Conservation (phyloP, 768 basidiomycete genomes). For the Tricholoma sp. region DNA sequence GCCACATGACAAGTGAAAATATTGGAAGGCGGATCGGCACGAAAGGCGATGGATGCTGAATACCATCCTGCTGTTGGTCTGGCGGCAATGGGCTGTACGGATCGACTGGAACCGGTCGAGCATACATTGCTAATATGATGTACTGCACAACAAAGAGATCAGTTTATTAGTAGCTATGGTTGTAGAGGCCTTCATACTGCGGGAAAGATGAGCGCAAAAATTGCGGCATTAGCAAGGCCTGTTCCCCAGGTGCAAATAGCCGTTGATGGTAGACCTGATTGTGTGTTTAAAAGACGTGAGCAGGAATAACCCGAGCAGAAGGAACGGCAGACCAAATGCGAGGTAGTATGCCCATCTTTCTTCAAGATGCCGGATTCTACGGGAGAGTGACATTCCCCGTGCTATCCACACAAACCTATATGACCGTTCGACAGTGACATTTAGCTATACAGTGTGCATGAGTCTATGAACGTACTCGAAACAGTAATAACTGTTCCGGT, state of each 20-base stretch:
- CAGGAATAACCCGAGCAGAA: neutral
- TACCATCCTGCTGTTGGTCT: constrained; percentile 34
- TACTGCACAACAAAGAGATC: constrained; percentile 41
- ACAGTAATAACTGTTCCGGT: constrained; percentile 67
- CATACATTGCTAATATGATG: constrained; percentile 80
- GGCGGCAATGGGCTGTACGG: constrained; percentile 59
- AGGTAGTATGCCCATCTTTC: constrained; percentile 89
- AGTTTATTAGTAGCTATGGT: neutral
- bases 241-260: constrained; percentile 69
- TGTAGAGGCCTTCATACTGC: constrained; percentile 42
- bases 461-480: constrained; percentile 59
- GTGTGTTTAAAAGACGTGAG: neutral
- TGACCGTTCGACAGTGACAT: constrained; percentile 6
- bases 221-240: constrained; percentile 71
- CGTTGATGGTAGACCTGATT: constrained; percentile 63
- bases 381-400: constrained; percentile 62
- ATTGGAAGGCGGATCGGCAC: constrained; percentile 78
- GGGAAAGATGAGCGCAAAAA: constrained; percentile 82
- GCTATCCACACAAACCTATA: constrained; percentile 75
- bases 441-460: neutral
- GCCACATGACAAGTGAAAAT: constrained; percentile 66
- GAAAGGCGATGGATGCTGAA: constrained; percentile 69
- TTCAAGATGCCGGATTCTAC: constrained; percentile 70
- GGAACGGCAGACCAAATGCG: constrained; percentile 57
- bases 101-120: constrained; percentile 67